Base-by-base conservation (phyloP, 2,329 filamentous ascomycete genomes). In the Capronia coronata region DNA sequence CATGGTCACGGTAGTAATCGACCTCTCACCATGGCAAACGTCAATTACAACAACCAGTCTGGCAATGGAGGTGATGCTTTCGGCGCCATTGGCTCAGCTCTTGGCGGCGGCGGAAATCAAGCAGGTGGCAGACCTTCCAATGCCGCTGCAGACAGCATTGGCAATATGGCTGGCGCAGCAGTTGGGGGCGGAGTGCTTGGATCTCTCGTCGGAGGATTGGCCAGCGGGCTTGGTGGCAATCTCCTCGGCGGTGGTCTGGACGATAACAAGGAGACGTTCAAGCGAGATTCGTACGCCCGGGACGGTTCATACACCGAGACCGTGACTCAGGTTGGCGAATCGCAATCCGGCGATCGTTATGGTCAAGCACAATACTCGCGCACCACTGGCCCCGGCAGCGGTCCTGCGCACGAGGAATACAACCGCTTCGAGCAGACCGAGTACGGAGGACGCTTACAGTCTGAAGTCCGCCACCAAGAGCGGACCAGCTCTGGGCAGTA, bases 1-100 rank as follows among this genome's bases (percentile, higher is more conserved):
- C 83, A 79, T 45, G 90, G 90, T 4, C 87, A 95, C 64, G 88
- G 88, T 44, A 94, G 88, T 63, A 82, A 86, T 52, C 89, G 89
- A 67, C 80, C 81, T 13, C 74, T 95, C 9, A 78, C 82, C 56
- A 86, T 94, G 78, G 80, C 82, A 55, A 51, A 51, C 10, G 19
- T 54, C 46, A 62, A 57, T 50, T 65, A 59, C 37, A 14, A 59
- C 32, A 53, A 59, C 25, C 14, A 60, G 59, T 13, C 58, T 59
- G 43, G 62, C 57, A 35, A 60, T 55, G 46, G 68, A 59, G 42
- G 63, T 69, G 14, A 61, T 11, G 51, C 51, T 27, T 39, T 70
- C 29, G 63, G 65, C 35, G 64, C 64, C 16, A 35, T 59, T 47
- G 55, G 42, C 45, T 52, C 61, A 39, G 58, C 50, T n/a, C 61